Percentiles rank a stretch among this genome's conserved stretches.
These are phyloP conservation scores for Globomyces pollinis-pini DNA, from an alignment of 192 early-diverging fungal species.

Conservation along the genomic window DNA sequence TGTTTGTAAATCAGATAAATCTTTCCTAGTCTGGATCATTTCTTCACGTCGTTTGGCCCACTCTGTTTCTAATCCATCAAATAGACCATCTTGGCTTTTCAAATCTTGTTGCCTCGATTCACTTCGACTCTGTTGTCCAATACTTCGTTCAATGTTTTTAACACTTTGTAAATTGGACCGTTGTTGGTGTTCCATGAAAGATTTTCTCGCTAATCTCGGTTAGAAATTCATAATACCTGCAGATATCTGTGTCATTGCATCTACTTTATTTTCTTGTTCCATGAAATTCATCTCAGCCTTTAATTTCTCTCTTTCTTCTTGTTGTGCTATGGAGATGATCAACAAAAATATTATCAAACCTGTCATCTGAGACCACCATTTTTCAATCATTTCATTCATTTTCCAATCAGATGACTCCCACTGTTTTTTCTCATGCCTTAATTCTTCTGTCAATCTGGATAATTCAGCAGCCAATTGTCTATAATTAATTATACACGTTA, in stretches of 20 bases:
- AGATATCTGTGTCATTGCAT: slow-evolving; percentile 27
- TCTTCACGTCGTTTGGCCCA: slow-evolving; percentile 32
- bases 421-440: slow-evolving; percentile 27
- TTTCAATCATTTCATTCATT: slow-evolving; percentile 46
- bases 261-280: slow-evolving; percentile 35
- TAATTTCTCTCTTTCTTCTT: slow-evolving; percentile 17
- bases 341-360: no score
- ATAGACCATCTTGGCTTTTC: slow-evolving; percentile 11
- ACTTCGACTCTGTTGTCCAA: slow-evolving; percentile 20
- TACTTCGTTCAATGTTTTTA: slow-evolving; percentile 9
- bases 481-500: no score
- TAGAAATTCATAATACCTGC: slow-evolving; percentile 24
- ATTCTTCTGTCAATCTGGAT: slow-evolving; percentile 29
- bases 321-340: slow-evolving; percentile 15
- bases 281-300: slow-evolving; percentile 22
- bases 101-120: slow-evolving; percentile 5
- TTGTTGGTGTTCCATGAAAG: slow-evolving; percentile 20
- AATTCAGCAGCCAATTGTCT: slow-evolving; percentile 31
- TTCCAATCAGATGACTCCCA: slow-evolving; percentile 46
- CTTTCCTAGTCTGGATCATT: slow-evolving; percentile 23
- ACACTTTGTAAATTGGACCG: slow-evolving; percentile 12
- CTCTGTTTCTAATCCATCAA: slow-evolving; percentile 35
- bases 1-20: slow-evolving; percentile 21
- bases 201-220: slow-evolving; percentile 17
- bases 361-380: slow-evolving; percentile 43